Base-by-base conservation (phyloP, 129 eudicot species). In the Silybum marianum region DNA sequence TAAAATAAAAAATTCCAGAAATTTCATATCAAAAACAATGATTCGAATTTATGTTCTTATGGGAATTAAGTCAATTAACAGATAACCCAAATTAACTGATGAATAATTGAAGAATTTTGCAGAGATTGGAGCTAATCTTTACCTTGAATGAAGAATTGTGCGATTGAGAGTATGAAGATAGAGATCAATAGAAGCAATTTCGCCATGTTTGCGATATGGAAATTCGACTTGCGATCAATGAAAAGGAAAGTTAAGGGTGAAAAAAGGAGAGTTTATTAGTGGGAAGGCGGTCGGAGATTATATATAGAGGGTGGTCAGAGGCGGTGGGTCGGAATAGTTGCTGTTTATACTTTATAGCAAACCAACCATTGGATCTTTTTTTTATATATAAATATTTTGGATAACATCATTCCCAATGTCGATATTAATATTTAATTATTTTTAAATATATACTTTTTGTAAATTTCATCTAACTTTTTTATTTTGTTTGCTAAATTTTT, bases 141-240 rank as follows among this genome's bases (percentile, higher is more conserved):
- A 83, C 86, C 86, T 40, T 40, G 86, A 3, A 77, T 32, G 48
- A 72, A 42, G 14, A 25, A 62, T 83, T 77, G 82, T 30, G 82
- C 78, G 69, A 83, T 39, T 62, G 70, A 25, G 18, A 83, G 73
- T 62, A 44, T 8, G 38, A 77, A 1, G 19, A 83, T 73, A 28
- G 0, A 78, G 48, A 83, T 26, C 13, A 73, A 77, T 25, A 58
- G 60, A 12, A 6, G 26, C 3, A 71, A 71, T 21, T 83, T 77
- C 5, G 86, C 40, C 86, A 77, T 83, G 25, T 54, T 77, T 26
- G n/a, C n/a, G n/a, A n/a, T n/a, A n/a, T 28, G 21, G 28, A 3
- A 62, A 9, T 63, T 1, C 1, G 75, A 21, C 3, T 51, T 51
- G 63, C 7, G 63, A 54, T 71, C 3, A 32, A 32, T 32, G 36